Conservation (phyloP, 192 early-diverging fungal genomes). For the Entomortierella beljakovae region DNA sequence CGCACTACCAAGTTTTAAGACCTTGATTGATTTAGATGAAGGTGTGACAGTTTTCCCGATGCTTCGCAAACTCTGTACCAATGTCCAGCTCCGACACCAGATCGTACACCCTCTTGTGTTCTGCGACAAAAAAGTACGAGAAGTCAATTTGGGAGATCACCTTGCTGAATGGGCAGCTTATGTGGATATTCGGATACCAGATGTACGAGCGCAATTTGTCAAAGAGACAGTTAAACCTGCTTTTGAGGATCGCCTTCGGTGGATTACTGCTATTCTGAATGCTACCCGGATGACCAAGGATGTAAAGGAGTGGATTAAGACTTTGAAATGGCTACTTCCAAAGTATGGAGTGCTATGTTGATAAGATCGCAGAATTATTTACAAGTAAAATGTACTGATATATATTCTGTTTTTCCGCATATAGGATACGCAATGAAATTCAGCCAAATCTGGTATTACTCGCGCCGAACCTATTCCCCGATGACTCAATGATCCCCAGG, state of each 20-base stretch:
- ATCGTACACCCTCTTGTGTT: slow-evolving; percentile 31
- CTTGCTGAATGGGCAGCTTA: slow-evolving; percentile 27
- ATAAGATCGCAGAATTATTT: neutral
- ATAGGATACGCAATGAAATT: slow-evolving; percentile 50
- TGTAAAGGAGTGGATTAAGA: slow-evolving; percentile 35
- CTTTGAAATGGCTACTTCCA: slow-evolving; percentile 47
- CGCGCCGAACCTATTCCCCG: neutral
- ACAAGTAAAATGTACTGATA: neutral
- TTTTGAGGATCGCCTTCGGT: slow-evolving; percentile 49
- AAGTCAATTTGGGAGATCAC: slow-evolving; percentile 20
- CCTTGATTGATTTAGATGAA: slow-evolving; percentile 6
- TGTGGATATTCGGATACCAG: slow-evolving; percentile 38
- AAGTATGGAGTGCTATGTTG: slow-evolving; percentile 19
- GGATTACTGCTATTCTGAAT: slow-evolving; percentile 36
- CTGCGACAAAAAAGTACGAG: slow-evolving; percentile 28
- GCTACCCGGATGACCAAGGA: slow-evolving; percentile 10
- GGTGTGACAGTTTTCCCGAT: slow-evolving; percentile 9
- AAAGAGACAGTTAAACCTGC: slow-evolving; percentile 39
- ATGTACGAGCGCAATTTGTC: slow-evolving; percentile 22
- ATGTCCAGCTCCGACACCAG: slow-evolving; percentile 29
- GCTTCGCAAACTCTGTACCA: slow-evolving; percentile 16
- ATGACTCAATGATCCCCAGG: slow-evolving; percentile 3
- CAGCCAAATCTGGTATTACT: slow-evolving; percentile 25
- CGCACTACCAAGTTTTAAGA: slow-evolving; percentile 20
- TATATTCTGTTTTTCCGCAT: neutral